Evolutionary conservation across 495 filamentous ascomycete genomes (phyloP).

Genomic region (Penicillium coffeae): DNA sequence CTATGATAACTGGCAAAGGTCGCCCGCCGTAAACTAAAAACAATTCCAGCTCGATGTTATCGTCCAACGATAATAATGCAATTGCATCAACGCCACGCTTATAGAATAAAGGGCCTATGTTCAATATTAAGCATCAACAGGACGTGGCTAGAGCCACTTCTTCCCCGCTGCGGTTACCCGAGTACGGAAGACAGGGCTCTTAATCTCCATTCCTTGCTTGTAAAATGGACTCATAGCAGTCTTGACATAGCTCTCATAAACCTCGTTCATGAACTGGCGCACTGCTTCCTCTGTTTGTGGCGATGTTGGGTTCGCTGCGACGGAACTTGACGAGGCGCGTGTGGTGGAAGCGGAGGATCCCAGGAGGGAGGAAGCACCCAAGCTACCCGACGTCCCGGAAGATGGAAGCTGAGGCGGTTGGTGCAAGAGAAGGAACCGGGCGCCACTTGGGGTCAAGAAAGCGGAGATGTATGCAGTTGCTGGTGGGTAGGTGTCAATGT

Average conservation of each 20-base stretch:
- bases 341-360: slow-evolving; percentile 28
- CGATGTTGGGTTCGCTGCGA: slow-evolving; percentile 76
- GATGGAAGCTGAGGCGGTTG: slow-evolving; percentile 56
- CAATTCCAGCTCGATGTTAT: too few relatives aligned
- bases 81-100: slow-evolving; percentile 20
- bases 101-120: slow-evolving; percentile 4
- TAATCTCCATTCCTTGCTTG: slow-evolving; percentile 71
- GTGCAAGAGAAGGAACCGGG: slow-evolving; percentile 84
- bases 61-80: not conserved
- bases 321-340: slow-evolving; percentile 56
- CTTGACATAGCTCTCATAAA: slow-evolving; percentile 94
- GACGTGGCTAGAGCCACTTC: slow-evolving; percentile 68
- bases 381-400: slow-evolving; percentile 20
- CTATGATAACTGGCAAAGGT: too few relatives aligned
- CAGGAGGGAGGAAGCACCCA: slow-evolving; percentile 32
- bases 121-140: not conserved
- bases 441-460: slow-evolving; percentile 72
- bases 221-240: slow-evolving; percentile 98
- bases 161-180: slow-evolving; percentile 82
- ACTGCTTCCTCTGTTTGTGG: slow-evolving; percentile 93
- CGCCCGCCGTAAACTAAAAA: too few relatives aligned
- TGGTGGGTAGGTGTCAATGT: slow-evolving; percentile 83
- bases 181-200: slow-evolving; percentile 76
- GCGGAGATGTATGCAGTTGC: slow-evolving; percentile 79
- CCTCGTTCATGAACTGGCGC: slow-evolving; percentile 85